A percentile compares a stretch with the other conserved stretches of the same genome.
Evolutionary conservation across 169 alveolate species (phyloP).

Genomic region (Toxoplasma gondii): DNA sequence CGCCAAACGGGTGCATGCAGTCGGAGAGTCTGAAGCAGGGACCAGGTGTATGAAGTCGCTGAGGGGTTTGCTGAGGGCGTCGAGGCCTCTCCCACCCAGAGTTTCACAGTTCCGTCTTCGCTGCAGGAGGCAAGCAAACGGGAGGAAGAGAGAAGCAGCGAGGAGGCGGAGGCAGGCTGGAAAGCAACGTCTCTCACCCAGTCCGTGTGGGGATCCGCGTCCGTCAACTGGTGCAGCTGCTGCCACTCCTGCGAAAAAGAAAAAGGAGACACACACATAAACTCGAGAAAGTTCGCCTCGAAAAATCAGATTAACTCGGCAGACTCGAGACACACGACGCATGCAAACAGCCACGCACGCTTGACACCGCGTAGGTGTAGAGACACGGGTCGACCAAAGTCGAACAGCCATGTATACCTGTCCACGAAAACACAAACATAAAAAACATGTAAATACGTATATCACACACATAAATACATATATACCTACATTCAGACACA

Average conservation of each 20-base stretch:
- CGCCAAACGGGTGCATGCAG: slow-evolving; percentile 78
- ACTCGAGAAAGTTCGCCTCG: background rate
- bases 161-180: slow-evolving; percentile 80
- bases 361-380: too few species aligned
- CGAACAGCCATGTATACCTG: too few species aligned
- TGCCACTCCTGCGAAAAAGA: slow-evolving; percentile 39
- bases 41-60: slow-evolving; percentile 60
- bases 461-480: too few species aligned
- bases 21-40: slow-evolving; percentile 66
- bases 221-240: slow-evolving; percentile 49
- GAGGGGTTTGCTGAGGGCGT: background rate
- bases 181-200: slow-evolving; percentile 93
- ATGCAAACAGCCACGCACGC: too few species aligned
- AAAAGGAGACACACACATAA: background rate
- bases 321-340: too few species aligned
- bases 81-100: slow-evolving; percentile 60
- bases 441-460: too few species aligned
- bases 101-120: slow-evolving; percentile 78
- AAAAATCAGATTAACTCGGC: too few species aligned
- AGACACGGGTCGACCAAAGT: too few species aligned
- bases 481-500: background rate
- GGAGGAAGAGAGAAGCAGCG: slow-evolving; percentile 43
- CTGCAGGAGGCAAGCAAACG: slow-evolving; percentile 83
- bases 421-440: too few species aligned
- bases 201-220: slow-evolving; percentile 77